Percentiles rank a stretch among this genome's conserved stretches.
phyloP scores from a whole-genome alignment of 164 flowering plant genomes.

The Vitis rupestris region DNA sequence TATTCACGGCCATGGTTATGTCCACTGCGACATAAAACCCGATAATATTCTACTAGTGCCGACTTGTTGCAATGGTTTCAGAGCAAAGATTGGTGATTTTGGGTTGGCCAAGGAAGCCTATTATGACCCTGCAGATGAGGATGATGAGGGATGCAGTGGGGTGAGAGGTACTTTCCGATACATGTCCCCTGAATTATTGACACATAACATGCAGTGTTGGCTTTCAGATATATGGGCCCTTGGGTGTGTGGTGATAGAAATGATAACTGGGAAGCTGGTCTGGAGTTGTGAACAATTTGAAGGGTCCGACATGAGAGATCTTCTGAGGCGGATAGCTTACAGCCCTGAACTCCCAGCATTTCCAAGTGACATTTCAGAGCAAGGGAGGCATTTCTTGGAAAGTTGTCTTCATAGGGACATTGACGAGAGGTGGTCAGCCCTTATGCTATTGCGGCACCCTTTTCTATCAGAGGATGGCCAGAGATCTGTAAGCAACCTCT shows the following conservation, averaged over 20 bases:
- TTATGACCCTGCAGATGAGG: not conserved
- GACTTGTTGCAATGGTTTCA: not conserved
- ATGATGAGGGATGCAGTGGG: not conserved
- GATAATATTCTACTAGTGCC: not conserved
- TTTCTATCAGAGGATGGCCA: too few species aligned
- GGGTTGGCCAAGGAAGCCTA: not conserved
- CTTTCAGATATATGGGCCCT: constrained; percentile 1
- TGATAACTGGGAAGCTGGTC: not conserved
- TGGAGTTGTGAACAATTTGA: not conserved
- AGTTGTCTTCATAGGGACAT: not conserved
- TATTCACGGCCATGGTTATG: not conserved
- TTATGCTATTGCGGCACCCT: too few species aligned
- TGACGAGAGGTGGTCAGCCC: too few species aligned
- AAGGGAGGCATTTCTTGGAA: not conserved
- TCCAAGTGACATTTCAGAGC: not conserved
- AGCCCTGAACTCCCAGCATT: not conserved
- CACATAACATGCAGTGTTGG: not conserved
- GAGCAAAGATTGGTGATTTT: not conserved
- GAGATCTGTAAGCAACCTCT: too few species aligned
- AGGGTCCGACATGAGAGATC: too few species aligned
- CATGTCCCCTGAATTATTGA: not conserved
- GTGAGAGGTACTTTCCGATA: not conserved
- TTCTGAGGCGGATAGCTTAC: not conserved
- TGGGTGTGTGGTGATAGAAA: not conserved
- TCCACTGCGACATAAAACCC: constrained; percentile 3